Evolutionary conservation across 768 basidiomycete genomes (phyloP), one percentile per base, ranked within the genome.

Genomic region (Glaciozyma antarctica): DNA sequence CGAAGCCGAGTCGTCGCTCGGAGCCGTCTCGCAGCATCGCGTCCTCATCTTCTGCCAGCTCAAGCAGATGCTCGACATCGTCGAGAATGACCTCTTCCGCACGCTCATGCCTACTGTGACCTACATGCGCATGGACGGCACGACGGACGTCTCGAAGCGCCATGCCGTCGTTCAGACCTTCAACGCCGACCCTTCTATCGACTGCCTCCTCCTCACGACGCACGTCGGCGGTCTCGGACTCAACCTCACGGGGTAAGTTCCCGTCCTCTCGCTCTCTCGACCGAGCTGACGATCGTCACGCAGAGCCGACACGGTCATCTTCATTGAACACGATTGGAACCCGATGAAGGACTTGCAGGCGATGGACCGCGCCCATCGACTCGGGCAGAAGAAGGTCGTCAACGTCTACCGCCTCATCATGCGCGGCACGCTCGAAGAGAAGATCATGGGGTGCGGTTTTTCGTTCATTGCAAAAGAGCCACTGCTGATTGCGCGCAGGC

Each of bases 261-360:
- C 49, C 10, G 3, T 16, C n/a, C n/a, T 15, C 49, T 6, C 5
- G 13, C 5, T 15, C 49, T 49, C 13, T 15, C 7, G 13, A n/a
- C 22, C 7, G 22, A 24, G 22, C 49, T 51, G 5, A 51, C n/a
- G 6, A 6, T n/a, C n/a, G 13, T 26, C 49, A 6, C 10, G n/a
- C 49, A 51, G 49, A 51, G 95, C 95, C 10, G 95, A 99, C 75
- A 99, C 95, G 0, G 95, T 99, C 64, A 95, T 99, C 69, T 99
- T 99, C 73, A 90, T 99, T 60, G 95, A 99, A 75, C 95, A 99
- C 73, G 95, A 99, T 76, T 99, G 95, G 95, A 99, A 99, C 76
- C 95, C 95, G 10, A 95, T 94, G 92, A 98, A 98, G 77, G 95
- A 99, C 79, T 79, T 98, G 9, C 95, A 99, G 75, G 95, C 95